Evolutionary conservation across 2,329 filamentous ascomycete species (phyloP), one percentile per base, ranked within the genome.

Genomic region (Monilinia vaccinii-corymbosi): DNA sequence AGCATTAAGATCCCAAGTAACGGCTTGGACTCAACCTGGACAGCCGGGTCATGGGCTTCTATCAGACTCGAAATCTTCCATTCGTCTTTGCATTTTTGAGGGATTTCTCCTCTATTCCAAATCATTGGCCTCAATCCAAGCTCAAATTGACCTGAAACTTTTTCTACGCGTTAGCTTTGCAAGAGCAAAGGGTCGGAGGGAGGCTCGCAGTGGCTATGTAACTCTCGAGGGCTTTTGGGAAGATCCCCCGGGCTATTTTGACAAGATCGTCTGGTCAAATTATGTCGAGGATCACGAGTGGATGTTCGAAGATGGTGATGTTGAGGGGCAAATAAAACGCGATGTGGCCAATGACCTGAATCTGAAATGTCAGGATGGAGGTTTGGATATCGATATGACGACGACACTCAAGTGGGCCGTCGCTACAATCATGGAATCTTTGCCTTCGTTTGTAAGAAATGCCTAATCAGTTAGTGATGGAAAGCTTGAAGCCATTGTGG

Each of bases 181-280:
- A 14, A 81, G 75, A 45, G 86, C 86, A 3, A 88, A 86, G 69
- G 74, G 77, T 38, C 79, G 89, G 28, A 77, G 89, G 34, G 83
- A 88, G 70, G 84, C 83, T 0, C 77, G 89, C 58, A 84, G 81
- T 65, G 89, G 89, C 13, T 94, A 94, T 72, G 88, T 91, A 34
- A 93, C 89, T 3, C 74, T 88, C 6, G 85, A 97, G 69, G 93
- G 92, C 32, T 99, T 97, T 76, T 99, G 94, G 94, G 81, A 86
- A 60, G 94, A 99, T 73, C 94, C 94, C 0, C 91, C 91, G 0
- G 92, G 90, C 0, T 99, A 97, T 72, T 91, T 97, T 42, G 92
- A 97, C 72, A 83, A 88, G 71, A 82, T 99, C 58, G 94, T 99
- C 5, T 99, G 94, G 94, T 93, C 93, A 4, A 93, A 96, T 68